phyloP scores from a whole-genome alignment of 495 filamentous ascomycete species.

The Hyaloscypha variabilis region DNA sequence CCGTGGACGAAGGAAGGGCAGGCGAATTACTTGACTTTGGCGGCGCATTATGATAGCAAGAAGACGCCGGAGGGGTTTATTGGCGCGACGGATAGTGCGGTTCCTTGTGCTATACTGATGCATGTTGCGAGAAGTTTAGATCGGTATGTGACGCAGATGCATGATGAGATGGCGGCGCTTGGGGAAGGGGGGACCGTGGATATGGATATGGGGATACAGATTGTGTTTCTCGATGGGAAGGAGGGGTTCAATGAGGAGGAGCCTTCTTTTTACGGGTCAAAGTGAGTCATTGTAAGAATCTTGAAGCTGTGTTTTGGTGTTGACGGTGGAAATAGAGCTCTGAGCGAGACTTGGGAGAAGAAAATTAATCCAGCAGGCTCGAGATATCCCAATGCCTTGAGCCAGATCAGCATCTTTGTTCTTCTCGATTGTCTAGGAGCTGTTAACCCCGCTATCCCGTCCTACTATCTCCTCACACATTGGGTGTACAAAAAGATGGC shows the following conservation, averaged over 20 bases:
- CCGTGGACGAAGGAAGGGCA: constrained; percentile 73
- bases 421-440: constrained; percentile 85
- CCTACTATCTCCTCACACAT: constrained; percentile 82
- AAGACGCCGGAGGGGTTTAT: constrained; percentile 72
- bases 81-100: constrained; percentile 80
- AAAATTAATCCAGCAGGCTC: constrained; percentile 68
- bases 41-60: constrained; percentile 85
- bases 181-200: constrained; percentile 37
- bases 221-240: constrained; percentile 87
- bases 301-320: not conserved
- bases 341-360: constrained; percentile 78
- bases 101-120: constrained; percentile 85
- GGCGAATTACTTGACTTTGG: constrained; percentile 73
- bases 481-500: constrained; percentile 84
- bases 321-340: constrained; percentile 44
- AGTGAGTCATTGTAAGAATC: constrained; percentile 39
- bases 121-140: constrained; percentile 54
- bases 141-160: constrained; percentile 41
- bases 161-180: constrained; percentile 35
- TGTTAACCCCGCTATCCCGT: constrained; percentile 66
- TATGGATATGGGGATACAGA: constrained; percentile 71
- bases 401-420: constrained; percentile 80
- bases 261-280: constrained; percentile 77
- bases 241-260: constrained; percentile 85
- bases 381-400: constrained; percentile 68